These are phyloP conservation scores for Lactifluus rugatus DNA, from an alignment of 768 basidiomycete genomes.

Conservation along the genomic window DNA sequence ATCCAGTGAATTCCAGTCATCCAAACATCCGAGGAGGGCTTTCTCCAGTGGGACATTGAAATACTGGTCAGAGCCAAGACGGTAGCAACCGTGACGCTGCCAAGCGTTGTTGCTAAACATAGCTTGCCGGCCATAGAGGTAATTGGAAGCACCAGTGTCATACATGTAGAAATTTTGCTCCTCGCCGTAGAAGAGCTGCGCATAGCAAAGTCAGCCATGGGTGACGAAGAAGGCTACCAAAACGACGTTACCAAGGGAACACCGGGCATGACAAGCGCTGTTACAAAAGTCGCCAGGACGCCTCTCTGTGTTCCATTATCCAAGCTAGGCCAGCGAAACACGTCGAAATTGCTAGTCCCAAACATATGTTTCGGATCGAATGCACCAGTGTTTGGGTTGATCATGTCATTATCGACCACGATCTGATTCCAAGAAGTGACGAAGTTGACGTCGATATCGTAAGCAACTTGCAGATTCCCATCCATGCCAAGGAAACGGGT, in stretches of 20 bases:
- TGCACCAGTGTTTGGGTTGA: conserved; percentile 54
- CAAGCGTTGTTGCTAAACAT: conserved; percentile 81
- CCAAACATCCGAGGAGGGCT: conserved; percentile 70
- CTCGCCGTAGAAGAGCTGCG: conserved; percentile 77
- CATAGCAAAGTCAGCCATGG: conserved; percentile 15
- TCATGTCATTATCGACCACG: conserved; percentile 78
- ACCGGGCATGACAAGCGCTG: conserved; percentile 77
- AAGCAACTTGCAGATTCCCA: conserved; percentile 85
- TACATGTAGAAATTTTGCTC: conserved; percentile 85
- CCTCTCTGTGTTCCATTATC: conserved; percentile 75
- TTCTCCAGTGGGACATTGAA: conserved; percentile 87
- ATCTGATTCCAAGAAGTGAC: conserved; percentile 88
- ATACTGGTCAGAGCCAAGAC: conserved; percentile 83
- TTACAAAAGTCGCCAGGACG: conserved; percentile 69
- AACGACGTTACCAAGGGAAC: conserved; percentile 53
- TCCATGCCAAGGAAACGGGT: conserved; percentile 92
- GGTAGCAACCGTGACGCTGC: conserved; percentile 91
- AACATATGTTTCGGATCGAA: conserved; percentile 85
- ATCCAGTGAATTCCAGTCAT: conserved; percentile 88
- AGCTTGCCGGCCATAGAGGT: conserved; percentile 89
- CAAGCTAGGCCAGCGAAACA: conserved; percentile 88
- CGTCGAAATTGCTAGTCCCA: conserved; percentile 90
- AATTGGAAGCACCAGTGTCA: conserved; percentile 85
- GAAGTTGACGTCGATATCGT: conserved; percentile 75
- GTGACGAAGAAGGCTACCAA: not conserved